These are phyloP conservation scores for Gyromitra esculenta DNA, from an alignment of 2,329 filamentous ascomycete genomes.

Conservation along the genomic window DNA sequence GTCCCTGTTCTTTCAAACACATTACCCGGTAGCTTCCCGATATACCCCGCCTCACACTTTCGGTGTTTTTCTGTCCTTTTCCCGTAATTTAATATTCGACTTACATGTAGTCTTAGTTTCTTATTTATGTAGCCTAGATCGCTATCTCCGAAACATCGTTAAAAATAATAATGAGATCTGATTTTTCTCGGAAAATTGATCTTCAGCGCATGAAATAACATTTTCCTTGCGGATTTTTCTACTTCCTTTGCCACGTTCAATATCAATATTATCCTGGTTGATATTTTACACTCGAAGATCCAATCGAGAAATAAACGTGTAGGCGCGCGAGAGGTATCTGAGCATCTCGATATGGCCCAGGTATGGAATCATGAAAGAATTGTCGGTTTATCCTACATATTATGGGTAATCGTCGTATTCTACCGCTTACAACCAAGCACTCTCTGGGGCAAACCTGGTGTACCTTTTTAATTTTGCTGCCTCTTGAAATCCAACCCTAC, in stretches of 20 bases:
- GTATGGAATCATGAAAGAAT: constrained; percentile 28
- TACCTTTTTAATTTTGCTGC: constrained; percentile 25
- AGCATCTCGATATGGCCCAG: constrained; percentile 47
- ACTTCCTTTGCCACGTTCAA: constrained; percentile 41
- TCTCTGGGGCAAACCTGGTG: constrained; percentile 17
- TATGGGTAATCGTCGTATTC: constrained; percentile 14
- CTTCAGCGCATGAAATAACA: constrained; percentile 24
- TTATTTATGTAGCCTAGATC: constrained; percentile 46
- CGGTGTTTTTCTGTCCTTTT: constrained; percentile 19
- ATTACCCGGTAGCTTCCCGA: constrained; percentile 43
- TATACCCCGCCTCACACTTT: constrained; percentile 25
- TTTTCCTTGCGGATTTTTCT: constrained; percentile 24
- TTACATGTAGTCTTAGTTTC: constrained; percentile 23
- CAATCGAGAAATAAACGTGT: constrained; percentile 41
- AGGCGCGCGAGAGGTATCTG: constrained; percentile 42
- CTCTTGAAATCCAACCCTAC: constrained; percentile 37
- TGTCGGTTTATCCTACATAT: constrained; percentile 28
- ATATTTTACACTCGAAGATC: constrained; percentile 34
- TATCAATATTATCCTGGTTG: constrained; percentile 27
- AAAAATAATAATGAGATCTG: constrained; percentile 30
- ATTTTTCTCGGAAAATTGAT: constrained; percentile 26
- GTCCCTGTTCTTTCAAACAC: constrained; percentile 28
- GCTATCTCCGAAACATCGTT: constrained; percentile 48
- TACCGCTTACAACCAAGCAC: constrained; percentile 25
- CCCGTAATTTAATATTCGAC: constrained; percentile 23